Conservation (phyloP, 495 filamentous ascomycete genomes). For the Neurospora tetraspora region DNA sequence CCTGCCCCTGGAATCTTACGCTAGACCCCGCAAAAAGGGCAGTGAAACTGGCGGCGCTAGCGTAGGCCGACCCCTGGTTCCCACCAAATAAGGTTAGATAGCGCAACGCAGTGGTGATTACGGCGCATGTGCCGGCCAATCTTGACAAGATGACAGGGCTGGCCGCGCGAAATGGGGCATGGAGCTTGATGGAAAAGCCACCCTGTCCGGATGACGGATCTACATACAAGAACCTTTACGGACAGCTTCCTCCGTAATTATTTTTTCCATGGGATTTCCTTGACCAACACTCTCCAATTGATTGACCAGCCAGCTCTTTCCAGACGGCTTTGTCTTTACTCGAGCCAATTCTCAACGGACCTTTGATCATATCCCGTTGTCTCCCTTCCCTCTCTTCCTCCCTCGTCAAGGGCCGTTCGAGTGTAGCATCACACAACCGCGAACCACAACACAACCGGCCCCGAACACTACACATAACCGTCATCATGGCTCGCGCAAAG, state of each 20-base stretch:
- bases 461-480: not conserved
- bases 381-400: not conserved
- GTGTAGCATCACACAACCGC: not conserved
- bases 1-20: not conserved
- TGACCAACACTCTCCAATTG: not conserved
- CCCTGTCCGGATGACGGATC: not conserved
- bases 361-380: not conserved
- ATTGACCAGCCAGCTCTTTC: not conserved
- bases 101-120: not conserved
- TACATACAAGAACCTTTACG: not conserved
- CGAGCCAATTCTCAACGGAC: not conserved
- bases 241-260: not conserved
- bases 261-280: not conserved
- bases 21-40: not conserved
- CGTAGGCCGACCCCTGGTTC: not conserved
- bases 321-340: not conserved
- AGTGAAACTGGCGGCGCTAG: not conserved
- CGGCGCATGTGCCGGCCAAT: not conserved
- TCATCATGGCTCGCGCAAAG: constrained; percentile 69
- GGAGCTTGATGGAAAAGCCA: not conserved
- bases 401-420: not conserved
- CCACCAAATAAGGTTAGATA: not conserved
- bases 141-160: not conserved
- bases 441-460: not conserved
- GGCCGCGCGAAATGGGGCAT: not conserved